phyloP scores from a whole-genome alignment of 2,329 filamentous ascomycete species.

The Niveomyces coronatus region DNA sequence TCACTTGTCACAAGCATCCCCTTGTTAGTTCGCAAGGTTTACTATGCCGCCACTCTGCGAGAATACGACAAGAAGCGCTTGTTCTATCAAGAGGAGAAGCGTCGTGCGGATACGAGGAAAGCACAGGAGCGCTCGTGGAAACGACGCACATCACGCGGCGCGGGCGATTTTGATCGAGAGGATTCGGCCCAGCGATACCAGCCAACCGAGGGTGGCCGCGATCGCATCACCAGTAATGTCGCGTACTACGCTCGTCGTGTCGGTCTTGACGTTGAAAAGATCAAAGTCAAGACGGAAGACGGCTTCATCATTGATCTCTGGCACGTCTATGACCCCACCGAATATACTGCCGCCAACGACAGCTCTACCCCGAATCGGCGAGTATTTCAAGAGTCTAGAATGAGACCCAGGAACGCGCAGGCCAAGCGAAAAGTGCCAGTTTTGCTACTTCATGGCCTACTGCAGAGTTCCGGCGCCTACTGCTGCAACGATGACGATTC shows the following conservation, averaged over 20 bases:
- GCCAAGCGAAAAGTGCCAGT: slow-evolving; percentile 64
- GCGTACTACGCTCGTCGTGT: slow-evolving; percentile 80
- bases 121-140: slow-evolving; percentile 55
- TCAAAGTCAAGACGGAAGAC: slow-evolving; percentile 84
- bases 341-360: slow-evolving; percentile 46
- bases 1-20: slow-evolving; percentile 60
- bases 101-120: slow-evolving; percentile 44
- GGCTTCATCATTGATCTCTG: slow-evolving; percentile 83
- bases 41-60: slow-evolving; percentile 44
- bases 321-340: slow-evolving; percentile 78
- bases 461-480: slow-evolving; percentile 82
- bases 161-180: slow-evolving; percentile 29
- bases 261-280: slow-evolving; percentile 74
- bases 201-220: slow-evolving; percentile 70
- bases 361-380: slow-evolving; percentile 43
- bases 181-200: slow-evolving; percentile 46
- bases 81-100: slow-evolving; percentile 64
- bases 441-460: slow-evolving; percentile 74
- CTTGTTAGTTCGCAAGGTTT: slow-evolving; percentile 34
- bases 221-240: slow-evolving; percentile 68
- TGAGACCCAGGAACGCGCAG: slow-evolving; percentile 24
- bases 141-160: slow-evolving; percentile 24
- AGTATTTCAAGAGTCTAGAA: slow-evolving; percentile 42
- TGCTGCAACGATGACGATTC: slow-evolving; percentile 85
- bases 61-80: slow-evolving; percentile 51